Evolutionary conservation across 1,139 yeast genomes (phyloP), one percentile per base, ranked within the genome.

Genomic region (Yamadazyma epiphylla): DNA sequence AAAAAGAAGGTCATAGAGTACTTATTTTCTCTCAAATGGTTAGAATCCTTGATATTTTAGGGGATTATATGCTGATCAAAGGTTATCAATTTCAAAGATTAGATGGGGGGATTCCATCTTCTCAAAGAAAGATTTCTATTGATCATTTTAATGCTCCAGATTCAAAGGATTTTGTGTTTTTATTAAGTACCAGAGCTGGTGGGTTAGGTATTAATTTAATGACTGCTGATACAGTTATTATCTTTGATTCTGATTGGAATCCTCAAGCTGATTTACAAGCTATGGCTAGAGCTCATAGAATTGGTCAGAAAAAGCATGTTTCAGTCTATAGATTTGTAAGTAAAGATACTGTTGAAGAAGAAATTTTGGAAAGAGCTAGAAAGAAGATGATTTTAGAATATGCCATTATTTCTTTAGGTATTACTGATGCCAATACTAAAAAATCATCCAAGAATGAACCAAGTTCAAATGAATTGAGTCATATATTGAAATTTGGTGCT

Each of bases 271-370:
- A 89, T 70, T 65, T 89, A 45, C 97, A 91, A 60, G 98, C 98
- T 4, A 94, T 94, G 99, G 99, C 98, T 0, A 80, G 99, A 61
- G 99, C 98, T 3, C 99, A 91, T 61, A 80, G 99, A 68, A 91
- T 91, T 51, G 99, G 99, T 11, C 99, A 91, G 57, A 91, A 91
- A 58, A 88, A 86, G 48, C 98, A 91, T 59, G 99, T 91, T 27
- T 86, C 88, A 76, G 97, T 91, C 13, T 94, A 94, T 55, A 72
- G 99, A 52, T 86, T 94, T 62, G 97, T 91, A 14, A 83, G 96
- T 42, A 91, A 91, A 49, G 98, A 94, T 49, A 91, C 98, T 0
- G 95, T 91, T 13, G 99, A 91, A 57, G 99, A 91, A 56, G 95
- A 91, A 53, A 95, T 91, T 37, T 67, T 91, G 42, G 99, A 94